phyloP scores from a whole-genome alignment of 176 grass and related monocot genomes.

The Paspalum notatum region DNA sequence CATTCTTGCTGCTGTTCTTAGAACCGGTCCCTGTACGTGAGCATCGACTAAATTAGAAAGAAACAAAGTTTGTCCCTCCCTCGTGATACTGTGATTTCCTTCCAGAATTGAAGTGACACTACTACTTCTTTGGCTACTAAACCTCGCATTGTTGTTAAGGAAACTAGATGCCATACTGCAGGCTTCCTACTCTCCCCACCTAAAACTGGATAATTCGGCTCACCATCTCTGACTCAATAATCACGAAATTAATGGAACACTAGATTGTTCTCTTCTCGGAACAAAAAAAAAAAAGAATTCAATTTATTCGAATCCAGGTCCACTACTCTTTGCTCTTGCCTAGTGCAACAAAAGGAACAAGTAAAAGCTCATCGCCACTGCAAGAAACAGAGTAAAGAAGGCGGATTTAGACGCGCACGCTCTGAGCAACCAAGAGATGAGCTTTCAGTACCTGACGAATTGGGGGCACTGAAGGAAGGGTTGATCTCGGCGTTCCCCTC shows the following conservation, averaged over 20 bases:
- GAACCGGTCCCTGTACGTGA: slow-evolving; percentile 66
- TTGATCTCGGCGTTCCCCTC: slow-evolving; percentile 76
- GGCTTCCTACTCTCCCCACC: not conserved
- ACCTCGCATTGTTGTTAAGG: not conserved
- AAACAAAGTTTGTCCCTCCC: not conserved
- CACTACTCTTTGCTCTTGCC: not conserved
- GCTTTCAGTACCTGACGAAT: slow-evolving; percentile 53
- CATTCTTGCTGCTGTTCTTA: slow-evolving; percentile 59
- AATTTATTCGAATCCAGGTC: not conserved
- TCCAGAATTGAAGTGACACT: slow-evolving; percentile 11
- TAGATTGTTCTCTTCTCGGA: slow-evolving; percentile 1
- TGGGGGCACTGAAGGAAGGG: slow-evolving; percentile 59
- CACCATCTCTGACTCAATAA: not conserved
- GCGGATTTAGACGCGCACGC: not conserved
- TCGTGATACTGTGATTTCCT: not conserved
- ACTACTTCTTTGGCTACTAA: not conserved
- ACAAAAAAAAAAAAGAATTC: not conserved
- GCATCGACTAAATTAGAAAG: not conserved
- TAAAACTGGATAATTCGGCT: slow-evolving; percentile 24
- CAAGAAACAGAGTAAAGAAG: slow-evolving; percentile 12
- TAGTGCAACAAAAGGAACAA: slow-evolving; percentile 4
- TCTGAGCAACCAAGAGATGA: slow-evolving; percentile 5
- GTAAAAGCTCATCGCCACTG: not conserved
- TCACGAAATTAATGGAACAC: not conserved
- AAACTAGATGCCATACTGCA: not conserved